These are phyloP conservation scores for Dimargaris cristalligena DNA, from an alignment of 192 early-diverging fungal species.

Conservation along the genomic window DNA sequence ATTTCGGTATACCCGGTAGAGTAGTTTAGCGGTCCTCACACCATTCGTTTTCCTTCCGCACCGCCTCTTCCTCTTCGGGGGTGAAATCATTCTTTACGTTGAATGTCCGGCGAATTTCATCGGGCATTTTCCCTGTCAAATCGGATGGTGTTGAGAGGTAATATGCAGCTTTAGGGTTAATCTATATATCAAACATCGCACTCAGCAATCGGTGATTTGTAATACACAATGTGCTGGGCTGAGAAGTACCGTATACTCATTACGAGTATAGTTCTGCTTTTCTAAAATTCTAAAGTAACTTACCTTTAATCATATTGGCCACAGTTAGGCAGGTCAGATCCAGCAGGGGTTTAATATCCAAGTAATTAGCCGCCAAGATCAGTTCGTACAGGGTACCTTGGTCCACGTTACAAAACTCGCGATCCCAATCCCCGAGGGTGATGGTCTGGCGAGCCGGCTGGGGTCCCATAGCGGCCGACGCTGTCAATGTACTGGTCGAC, in stretches of 20 bases:
- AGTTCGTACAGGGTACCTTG: constrained; percentile 88
- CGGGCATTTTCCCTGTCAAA: constrained; percentile 47
- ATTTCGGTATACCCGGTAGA: too few species aligned
- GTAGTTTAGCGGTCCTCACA: constrained; percentile 30
- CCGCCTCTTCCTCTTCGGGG: constrained; percentile 49
- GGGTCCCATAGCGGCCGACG: too few species aligned
- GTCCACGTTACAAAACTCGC: constrained; percentile 79
- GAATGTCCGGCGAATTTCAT: constrained; percentile 67
- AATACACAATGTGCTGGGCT: too few species aligned
- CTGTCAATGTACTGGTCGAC: too few species aligned
- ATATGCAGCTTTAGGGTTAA: too few species aligned
- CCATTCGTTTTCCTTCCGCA: constrained; percentile 45
- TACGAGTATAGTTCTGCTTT: too few species aligned
- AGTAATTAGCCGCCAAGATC: constrained; percentile 79
- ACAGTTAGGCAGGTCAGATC: constrained; percentile 67
- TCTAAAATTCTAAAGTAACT: too few species aligned
- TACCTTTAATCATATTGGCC: constrained; percentile 73
- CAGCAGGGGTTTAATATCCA: constrained; percentile 52
- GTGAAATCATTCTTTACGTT: constrained; percentile 55
- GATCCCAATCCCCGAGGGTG: constrained; percentile 80
- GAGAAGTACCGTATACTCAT: too few species aligned
- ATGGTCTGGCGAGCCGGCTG: too few species aligned
- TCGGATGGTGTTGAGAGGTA: not conserved
- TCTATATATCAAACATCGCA: too few species aligned
- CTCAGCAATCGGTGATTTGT: too few species aligned